Evolutionary conservation across 2,329 filamentous ascomycete genomes (phyloP).

Genomic region (Didymella pinodella): DNA sequence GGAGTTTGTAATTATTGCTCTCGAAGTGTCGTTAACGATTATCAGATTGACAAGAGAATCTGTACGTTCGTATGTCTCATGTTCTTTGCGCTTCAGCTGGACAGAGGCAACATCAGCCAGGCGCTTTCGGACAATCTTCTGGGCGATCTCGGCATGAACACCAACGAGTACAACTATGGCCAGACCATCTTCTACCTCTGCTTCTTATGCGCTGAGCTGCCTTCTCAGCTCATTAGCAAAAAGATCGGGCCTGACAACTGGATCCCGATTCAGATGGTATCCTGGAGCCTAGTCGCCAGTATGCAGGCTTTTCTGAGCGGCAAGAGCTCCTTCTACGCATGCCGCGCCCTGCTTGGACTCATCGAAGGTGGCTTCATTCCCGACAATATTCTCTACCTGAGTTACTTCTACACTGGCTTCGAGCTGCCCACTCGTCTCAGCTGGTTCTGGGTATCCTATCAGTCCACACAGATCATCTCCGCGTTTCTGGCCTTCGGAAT

Average conservation of each 20-base stretch:
- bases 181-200: conserved; percentile 75
- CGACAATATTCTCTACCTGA: conserved; percentile 71
- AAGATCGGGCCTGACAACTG: conserved; percentile 56
- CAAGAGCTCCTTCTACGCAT: conserved; percentile 54
- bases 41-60: conserved; percentile 60
- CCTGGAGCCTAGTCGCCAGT: conserved; percentile 61
- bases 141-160: conserved; percentile 43
- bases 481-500: conserved; percentile 66
- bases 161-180: conserved; percentile 51
- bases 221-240: conserved; percentile 58
- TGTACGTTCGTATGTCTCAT: conserved; percentile 62
- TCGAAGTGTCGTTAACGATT: neutral
- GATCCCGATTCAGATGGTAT: conserved; percentile 53
- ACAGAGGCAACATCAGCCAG: conserved; percentile 56
- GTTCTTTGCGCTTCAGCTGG: conserved; percentile 56
- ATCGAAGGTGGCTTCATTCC: conserved; percentile 66
- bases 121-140: conserved; percentile 49
- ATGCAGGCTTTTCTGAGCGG: conserved; percentile 74
- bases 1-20: neutral
- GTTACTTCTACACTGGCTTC: conserved; percentile 77
- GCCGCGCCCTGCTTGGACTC: conserved; percentile 54
- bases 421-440: conserved; percentile 73
- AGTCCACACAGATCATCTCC: conserved; percentile 62
- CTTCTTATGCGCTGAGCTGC: conserved; percentile 69
- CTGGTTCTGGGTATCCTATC: conserved; percentile 75